These are phyloP conservation scores for Trametes sp. DNA, from an alignment of 1,284 basidiomycete genomes.

Conservation along the genomic window DNA sequence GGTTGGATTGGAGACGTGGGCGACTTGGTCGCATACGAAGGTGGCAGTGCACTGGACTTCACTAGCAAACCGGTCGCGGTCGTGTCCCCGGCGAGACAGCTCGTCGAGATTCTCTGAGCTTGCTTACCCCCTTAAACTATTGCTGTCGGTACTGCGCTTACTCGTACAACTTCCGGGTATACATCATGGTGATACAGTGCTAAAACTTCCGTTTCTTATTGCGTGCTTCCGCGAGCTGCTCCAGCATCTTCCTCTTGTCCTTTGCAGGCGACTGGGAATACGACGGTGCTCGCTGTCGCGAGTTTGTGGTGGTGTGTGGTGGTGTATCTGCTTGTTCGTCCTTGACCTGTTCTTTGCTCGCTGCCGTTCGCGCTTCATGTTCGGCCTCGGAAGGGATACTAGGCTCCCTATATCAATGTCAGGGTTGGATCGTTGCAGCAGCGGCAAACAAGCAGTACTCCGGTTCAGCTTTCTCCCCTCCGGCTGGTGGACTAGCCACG, in stretches of 20 bases:
- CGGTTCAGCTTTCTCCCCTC: background rate
- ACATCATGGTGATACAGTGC: background rate
- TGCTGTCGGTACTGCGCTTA: too few relatives aligned
- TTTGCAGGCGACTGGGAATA: conserved; percentile 44
- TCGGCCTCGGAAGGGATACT: background rate
- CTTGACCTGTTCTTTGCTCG: background rate
- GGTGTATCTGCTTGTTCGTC: background rate
- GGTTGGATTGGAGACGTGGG: conserved; percentile 38
- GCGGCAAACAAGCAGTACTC: too few relatives aligned
- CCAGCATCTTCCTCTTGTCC: conserved; percentile 48
- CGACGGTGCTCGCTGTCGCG: conserved; percentile 20
- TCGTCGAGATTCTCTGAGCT: conserved; percentile 48
- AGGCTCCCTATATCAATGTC: background rate
- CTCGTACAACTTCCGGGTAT: too few relatives aligned
- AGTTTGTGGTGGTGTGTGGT: background rate
- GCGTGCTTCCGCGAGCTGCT: conserved; percentile 42
- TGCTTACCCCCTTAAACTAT: too few relatives aligned
- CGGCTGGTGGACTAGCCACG: background rate
- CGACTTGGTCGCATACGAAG: conserved; percentile 62
- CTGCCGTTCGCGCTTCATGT: background rate
- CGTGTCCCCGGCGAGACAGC: conserved; percentile 40
- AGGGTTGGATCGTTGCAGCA: background rate
- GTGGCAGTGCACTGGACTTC: conserved; percentile 50
- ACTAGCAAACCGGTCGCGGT: conserved; percentile 51
- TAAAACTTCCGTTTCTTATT: conserved; percentile 22